These are phyloP conservation scores for Rhizopogon vesiculosus DNA, from an alignment of 768 basidiomycete genomes.

Conservation along the genomic window DNA sequence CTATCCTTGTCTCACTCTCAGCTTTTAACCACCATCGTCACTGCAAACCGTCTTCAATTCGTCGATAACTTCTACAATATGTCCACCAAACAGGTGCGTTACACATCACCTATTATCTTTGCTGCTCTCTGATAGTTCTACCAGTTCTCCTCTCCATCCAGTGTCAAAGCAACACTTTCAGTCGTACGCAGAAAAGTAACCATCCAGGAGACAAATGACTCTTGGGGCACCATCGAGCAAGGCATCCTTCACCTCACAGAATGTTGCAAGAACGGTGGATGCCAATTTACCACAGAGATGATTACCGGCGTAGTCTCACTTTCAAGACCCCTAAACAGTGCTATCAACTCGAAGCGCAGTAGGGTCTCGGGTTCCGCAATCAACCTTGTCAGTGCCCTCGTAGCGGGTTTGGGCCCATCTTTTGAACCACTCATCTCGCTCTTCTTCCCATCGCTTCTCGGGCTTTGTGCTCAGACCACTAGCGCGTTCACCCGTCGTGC, in stretches of 20 bases:
- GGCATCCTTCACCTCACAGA: conserved; percentile 42
- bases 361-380: conserved; percentile 63
- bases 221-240: conserved; percentile 66
- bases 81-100: conserved; percentile 11
- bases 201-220: conserved; percentile 68
- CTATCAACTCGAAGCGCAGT: conserved; percentile 70
- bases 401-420: conserved; percentile 47
- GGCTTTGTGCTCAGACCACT: conserved; percentile 70
- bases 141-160: conserved; percentile 23
- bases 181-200: conserved; percentile 37
- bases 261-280: conserved; percentile 50
- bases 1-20: too few relatives aligned
- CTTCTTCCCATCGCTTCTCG: conserved; percentile 64
- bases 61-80: too few relatives aligned
- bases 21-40: too few relatives aligned
- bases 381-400: conserved; percentile 51
- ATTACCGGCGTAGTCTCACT: conserved; percentile 47
- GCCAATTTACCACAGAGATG: conserved; percentile 47
- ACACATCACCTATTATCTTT: background rate
- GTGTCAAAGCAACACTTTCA: conserved; percentile 36
- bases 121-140: background rate
- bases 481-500: conserved; percentile 73
- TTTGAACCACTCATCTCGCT: conserved; percentile 65
- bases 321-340: conserved; percentile 48
- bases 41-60: too few relatives aligned